These are phyloP conservation scores for Hortiboletus flavorubellus DNA, from an alignment of 768 basidiomycete genomes.

Conservation along the genomic window DNA sequence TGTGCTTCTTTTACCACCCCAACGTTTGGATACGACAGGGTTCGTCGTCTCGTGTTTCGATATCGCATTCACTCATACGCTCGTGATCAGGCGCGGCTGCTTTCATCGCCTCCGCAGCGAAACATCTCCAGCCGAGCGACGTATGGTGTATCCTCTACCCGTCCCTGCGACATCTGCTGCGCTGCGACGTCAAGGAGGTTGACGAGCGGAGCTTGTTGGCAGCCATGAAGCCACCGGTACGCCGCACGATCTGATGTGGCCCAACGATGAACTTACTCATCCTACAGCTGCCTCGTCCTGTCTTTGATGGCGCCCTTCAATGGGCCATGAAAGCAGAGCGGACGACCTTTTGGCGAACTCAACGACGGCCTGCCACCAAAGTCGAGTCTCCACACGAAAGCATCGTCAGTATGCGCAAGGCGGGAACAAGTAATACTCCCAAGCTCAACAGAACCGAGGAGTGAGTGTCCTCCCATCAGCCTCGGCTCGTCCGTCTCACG, in stretches of 20 bases:
- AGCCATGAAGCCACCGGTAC: constrained; percentile 75
- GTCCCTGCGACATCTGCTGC: constrained; percentile 78
- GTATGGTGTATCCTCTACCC: constrained; percentile 98
- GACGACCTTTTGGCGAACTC: constrained; percentile 72
- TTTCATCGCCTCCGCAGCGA: constrained; percentile 84
- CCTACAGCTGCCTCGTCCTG: constrained; percentile 54
- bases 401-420: constrained; percentile 60
- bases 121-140: constrained; percentile 80
- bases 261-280: not conserved
- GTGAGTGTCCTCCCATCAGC: constrained; percentile 41
- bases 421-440: constrained; percentile 21
- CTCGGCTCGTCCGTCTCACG: not conserved
- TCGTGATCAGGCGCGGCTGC: constrained; percentile 65
- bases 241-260: constrained; percentile 22
- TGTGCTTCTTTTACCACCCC: constrained; percentile 93
- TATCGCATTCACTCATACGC: constrained; percentile 1
- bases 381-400: constrained; percentile 70
- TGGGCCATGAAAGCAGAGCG: constrained; percentile 89
- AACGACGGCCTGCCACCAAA: constrained; percentile 45
- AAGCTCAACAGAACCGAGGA: constrained; percentile 68
- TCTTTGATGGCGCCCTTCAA: constrained; percentile 80
- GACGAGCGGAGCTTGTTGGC: constrained; percentile 72
- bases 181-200: constrained; percentile 74
- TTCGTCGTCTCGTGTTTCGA: constrained; percentile 23
- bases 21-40: constrained; percentile 96